A percentile compares a stretch with the other conserved stretches of the same genome.
Evolutionary conservation across 441 rosid genomes (phyloP).

Genomic region (Flueggea neowawraea): DNA sequence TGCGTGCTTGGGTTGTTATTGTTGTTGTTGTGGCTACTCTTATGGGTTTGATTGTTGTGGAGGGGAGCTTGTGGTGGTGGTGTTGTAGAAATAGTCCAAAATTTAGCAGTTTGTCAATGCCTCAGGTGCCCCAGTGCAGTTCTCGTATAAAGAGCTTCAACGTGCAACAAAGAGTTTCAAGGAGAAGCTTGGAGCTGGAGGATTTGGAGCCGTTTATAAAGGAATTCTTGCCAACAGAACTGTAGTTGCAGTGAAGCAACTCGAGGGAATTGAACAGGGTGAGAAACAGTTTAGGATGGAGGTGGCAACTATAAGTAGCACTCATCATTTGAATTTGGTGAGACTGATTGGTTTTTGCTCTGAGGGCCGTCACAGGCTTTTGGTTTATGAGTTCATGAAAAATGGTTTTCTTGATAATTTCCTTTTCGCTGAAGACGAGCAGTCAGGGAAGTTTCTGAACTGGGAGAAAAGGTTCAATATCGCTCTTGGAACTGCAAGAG

Average conservation of each 20-base stretch:
- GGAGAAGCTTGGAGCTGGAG: constrained; percentile 62
- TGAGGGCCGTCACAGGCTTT: constrained; percentile 55
- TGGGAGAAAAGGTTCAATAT: constrained; percentile 40
- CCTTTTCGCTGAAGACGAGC: constrained; percentile 34
- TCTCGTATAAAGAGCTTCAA: constrained; percentile 53
- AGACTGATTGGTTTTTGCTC: constrained; percentile 65
- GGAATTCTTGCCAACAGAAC: constrained; percentile 47
- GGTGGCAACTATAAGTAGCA: constrained; percentile 63
- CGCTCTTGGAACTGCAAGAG: constrained; percentile 55
- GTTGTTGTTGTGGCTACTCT: constrained; percentile 29
- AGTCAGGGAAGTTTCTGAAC: constrained; percentile 26
- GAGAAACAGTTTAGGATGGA: constrained; percentile 68
- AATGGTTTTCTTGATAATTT: constrained; percentile 52
- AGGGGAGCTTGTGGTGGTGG: constrained; percentile 45
- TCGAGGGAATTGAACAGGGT: constrained; percentile 67
- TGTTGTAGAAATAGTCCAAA: constrained; percentile 35
- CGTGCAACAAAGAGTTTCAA: constrained; percentile 50
- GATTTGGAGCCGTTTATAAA: constrained; percentile 60
- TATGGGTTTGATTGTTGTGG: constrained; percentile 30
- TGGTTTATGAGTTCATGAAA: constrained; percentile 65
- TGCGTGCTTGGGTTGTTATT: constrained; percentile 32
- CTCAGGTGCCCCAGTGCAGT: constrained; percentile 58
- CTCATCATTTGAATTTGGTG: constrained; percentile 67
- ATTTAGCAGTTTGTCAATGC: constrained; percentile 41
- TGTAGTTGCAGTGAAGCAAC: constrained; percentile 49